Evolutionary conservation across 2,329 filamentous ascomycete species (phyloP), one percentile per base, ranked within the genome.

Genomic region (Aspergillus ustus): DNA sequence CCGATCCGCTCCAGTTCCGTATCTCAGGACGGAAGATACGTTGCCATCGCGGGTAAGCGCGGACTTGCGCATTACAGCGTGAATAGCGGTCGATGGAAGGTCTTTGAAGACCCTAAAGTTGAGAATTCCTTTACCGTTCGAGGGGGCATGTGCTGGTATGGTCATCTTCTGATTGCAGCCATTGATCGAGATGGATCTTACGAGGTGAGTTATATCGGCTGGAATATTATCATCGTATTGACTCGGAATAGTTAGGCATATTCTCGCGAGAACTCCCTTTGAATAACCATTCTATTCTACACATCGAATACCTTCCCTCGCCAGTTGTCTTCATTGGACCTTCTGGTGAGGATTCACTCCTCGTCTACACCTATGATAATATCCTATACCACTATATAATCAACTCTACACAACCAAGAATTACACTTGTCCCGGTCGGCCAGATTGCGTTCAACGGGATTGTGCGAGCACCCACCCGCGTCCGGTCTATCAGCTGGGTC

Each of bases 71-170:
- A 99, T 75, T 99, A 99, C 77, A 98, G 95, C 71, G 87, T 97
- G 63, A 91, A 91, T 67, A 98, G 94, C 73, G 92, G 94, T 29
- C 86, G 95, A 61, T 99, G 95, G 95, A 97, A 96, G 75, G 96
- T 91, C 0, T 99, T 99, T 74, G 85, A 90, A 52, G 92, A 93
- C 69, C 85, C 89, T 28, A 87, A 85, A 31, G 85, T 89, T 72
- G 95, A 98, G 76, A 93, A 93, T 69, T 92, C 93, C 65, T 99
- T 99, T 73, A 88, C 92, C 25, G 92, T 99, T 15, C 85, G 93
- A 65, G 95, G 95, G 52, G 95, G 95, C 7, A 97, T 99, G 93
- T 98, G 94, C 75, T 99, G 95, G 95, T 93, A 96, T 73, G 93
- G 96, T 67, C 94, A 99, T 77, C 91, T 98, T 34, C 83, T 99